Percentiles rank a stretch among this genome's conserved stretches.
Conservation (phyloP, 2,329 filamentous ascomycete species). For the Aspergillus felis region DNA sequence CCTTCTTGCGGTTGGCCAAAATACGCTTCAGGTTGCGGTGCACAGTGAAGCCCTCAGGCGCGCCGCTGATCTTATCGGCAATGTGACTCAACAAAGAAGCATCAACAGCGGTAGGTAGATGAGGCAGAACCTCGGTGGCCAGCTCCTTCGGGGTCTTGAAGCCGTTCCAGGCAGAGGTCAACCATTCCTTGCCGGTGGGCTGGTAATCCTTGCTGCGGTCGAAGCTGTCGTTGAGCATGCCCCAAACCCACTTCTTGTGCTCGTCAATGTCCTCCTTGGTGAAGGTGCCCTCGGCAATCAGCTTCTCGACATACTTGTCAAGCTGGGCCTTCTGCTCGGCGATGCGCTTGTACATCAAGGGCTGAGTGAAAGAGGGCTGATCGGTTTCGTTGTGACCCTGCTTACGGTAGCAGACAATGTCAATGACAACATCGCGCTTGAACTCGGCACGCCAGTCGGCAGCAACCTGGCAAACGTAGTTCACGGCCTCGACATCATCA, state of each 20-base stretch:
- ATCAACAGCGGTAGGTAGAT: conserved; percentile 80
- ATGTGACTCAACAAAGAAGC: conserved; percentile 72
- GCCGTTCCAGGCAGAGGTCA: conserved; percentile 97
- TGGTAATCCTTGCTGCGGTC: conserved; percentile 96
- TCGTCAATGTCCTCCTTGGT: conserved; percentile 97
- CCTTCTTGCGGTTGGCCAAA: conserved; percentile 82
- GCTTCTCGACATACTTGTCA: conserved; percentile 86
- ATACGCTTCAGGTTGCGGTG: conserved; percentile 98
- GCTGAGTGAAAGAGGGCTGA: conserved; percentile 99
- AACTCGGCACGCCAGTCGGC: conserved; percentile 98
- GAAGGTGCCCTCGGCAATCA: conserved; percentile 88
- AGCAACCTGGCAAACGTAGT: conserved; percentile 95
- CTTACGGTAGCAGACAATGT: conserved; percentile 98
- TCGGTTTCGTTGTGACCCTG: conserved; percentile 99
- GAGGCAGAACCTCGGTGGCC: conserved; percentile 87
- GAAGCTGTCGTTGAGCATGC: conserved; percentile 97
- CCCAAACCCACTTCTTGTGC: conserved; percentile 99
- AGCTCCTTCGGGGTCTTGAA: conserved; percentile 99
- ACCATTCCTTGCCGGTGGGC: conserved; percentile 94
- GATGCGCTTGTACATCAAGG: conserved; percentile 99
- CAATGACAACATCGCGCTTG: conserved; percentile 96
- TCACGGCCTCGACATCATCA: conserved; percentile 96
- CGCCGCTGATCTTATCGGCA: conserved; percentile 70
- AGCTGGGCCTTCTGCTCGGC: conserved; percentile 77
- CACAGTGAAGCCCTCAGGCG: conserved; percentile 79